phyloP scores from a whole-genome alignment of 257 asterid genomes.

The Nicotiana tabacum region DNA sequence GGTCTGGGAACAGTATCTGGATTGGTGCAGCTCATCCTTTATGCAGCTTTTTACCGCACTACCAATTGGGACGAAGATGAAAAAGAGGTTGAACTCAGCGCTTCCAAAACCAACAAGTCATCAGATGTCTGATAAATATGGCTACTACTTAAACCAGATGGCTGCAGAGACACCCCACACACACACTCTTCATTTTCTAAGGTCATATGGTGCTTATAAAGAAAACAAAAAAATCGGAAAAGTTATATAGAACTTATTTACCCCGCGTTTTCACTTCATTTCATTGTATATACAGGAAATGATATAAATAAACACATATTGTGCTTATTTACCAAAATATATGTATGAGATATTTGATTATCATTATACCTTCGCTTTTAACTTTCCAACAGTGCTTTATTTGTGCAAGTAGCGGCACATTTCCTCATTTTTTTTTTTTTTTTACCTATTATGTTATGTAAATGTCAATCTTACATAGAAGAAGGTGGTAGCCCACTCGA shows the following conservation, averaged over 20 bases:
- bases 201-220: background rate
- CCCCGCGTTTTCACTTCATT: background rate
- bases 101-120: background rate
- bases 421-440: background rate
- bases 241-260: background rate
- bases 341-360: background rate
- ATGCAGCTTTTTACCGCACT: conserved; percentile 28
- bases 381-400: background rate
- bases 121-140: background rate
- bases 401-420: background rate
- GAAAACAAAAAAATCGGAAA: background rate
- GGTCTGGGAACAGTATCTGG: conserved; percentile 51
- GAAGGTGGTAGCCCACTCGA: conserved; percentile 1
- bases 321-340: background rate
- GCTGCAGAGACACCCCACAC: background rate
- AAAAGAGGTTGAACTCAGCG: conserved; percentile 5
- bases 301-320: background rate
- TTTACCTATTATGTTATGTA: background rate
- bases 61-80: conserved; percentile 48
- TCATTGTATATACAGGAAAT: background rate
- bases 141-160: background rate
- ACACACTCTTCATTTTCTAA: background rate
- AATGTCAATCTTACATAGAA: background rate
- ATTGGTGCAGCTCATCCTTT: conserved; percentile 34
- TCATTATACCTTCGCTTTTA: background rate